Evolutionary conservation across 352 stramenopile genomes (phyloP).

Genomic region (Globisporangium mamillatum): DNA sequence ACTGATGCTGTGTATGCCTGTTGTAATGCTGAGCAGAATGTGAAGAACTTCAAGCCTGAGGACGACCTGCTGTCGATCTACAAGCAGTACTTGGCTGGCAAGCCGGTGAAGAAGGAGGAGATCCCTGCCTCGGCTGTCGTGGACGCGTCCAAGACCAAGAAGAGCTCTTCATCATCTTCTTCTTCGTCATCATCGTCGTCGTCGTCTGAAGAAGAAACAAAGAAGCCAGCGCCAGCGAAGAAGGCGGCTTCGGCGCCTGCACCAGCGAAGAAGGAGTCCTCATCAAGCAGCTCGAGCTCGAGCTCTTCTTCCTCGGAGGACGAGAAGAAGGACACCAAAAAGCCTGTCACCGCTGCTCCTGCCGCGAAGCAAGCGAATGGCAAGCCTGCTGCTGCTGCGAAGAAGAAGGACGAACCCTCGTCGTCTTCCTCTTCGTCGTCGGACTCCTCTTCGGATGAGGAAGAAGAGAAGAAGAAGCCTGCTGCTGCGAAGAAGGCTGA

Average conservation of each 20-base stretch:
- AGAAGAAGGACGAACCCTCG: slow-evolving; percentile 27
- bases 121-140: slow-evolving; percentile 55
- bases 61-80: slow-evolving; percentile 78
- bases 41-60: slow-evolving; percentile 51
- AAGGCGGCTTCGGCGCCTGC: slow-evolving; percentile 11
- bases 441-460: slow-evolving; percentile 33
- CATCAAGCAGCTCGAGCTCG: slow-evolving; percentile 23
- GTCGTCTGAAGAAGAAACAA: slow-evolving; percentile 28
- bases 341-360: slow-evolving; percentile 9
- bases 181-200: slow-evolving; percentile 33
- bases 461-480: slow-evolving; percentile 36
- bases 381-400: slow-evolving; percentile 8
- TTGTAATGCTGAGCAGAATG: slow-evolving; percentile 23
- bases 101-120: slow-evolving; percentile 45
- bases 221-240: slow-evolving; percentile 23
- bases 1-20: slow-evolving; percentile 11
- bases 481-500: slow-evolving; percentile 20
- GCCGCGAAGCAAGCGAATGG: slow-evolving; percentile 22
- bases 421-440: slow-evolving; percentile 25
- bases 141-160: slow-evolving; percentile 51
- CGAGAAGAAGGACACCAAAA: slow-evolving; percentile 22
- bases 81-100: slow-evolving; percentile 58
- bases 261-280: slow-evolving; percentile 19
- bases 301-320: slow-evolving; percentile 28
- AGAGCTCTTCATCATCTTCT: slow-evolving; percentile 28